These are phyloP conservation scores for Fraxinus angustifolia DNA, from an alignment of 305 asterid species.

Conservation along the genomic window DNA sequence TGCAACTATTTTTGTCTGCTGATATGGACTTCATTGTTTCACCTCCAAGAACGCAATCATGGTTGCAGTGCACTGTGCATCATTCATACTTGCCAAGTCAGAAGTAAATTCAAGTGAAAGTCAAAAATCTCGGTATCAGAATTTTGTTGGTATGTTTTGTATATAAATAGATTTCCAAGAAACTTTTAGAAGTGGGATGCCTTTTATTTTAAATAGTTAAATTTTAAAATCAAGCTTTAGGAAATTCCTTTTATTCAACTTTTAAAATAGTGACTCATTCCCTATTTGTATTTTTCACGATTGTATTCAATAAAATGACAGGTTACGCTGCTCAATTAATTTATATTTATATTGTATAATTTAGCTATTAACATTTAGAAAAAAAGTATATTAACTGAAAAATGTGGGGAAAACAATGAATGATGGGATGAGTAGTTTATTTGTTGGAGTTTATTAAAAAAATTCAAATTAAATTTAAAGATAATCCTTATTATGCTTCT, in stretches of 20 bases:
- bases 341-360: background rate
- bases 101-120: slow-evolving; percentile 1
- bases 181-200: background rate
- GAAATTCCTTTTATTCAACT: background rate
- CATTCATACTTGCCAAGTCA: background rate
- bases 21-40: background rate
- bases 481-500: background rate
- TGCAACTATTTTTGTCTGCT: background rate
- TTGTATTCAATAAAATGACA: background rate
- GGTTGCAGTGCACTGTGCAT: background rate
- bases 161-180: background rate
- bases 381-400: background rate
- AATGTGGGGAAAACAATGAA: background rate
- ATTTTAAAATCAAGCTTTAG: background rate
- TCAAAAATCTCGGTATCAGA: slow-evolving; percentile 2
- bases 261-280: background rate
- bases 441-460: background rate
- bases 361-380: background rate
- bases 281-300: background rate
- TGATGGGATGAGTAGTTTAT: background rate
- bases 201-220: background rate
- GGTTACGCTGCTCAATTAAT: background rate
- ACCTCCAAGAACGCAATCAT: background rate
- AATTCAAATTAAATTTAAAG: background rate
- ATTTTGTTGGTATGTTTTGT: background rate